Percentiles rank a stretch among this genome's conserved stretches.
phyloP scores from a whole-genome alignment of 2,329 filamentous ascomycete species.

The Alternaria triticina region DNA sequence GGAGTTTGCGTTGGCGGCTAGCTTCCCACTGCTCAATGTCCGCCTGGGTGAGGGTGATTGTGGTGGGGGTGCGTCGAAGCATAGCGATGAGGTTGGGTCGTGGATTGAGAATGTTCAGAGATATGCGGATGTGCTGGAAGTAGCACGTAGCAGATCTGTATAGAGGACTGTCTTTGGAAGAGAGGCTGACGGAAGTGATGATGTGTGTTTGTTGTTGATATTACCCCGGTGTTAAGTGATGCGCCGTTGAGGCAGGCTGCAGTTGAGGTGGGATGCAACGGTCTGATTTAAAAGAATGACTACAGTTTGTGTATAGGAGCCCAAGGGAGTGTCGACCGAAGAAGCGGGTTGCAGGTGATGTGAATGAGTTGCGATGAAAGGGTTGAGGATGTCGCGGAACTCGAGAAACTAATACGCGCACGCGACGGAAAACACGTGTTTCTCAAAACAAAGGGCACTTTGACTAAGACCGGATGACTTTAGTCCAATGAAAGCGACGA shows the following conservation, averaged over 20 bases:
- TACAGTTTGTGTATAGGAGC: background rate
- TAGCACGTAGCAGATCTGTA: no score
- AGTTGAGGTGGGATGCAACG: background rate
- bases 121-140: background rate
- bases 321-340: background rate
- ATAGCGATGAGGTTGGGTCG: slow-evolving; percentile 48
- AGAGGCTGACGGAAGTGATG: background rate
- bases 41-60: slow-evolving; percentile 70
- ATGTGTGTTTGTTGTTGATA: background rate
- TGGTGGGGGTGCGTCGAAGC: slow-evolving; percentile 72
- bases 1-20: slow-evolving; percentile 53
- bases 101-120: background rate
- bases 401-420: background rate
- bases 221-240: background rate
- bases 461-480: background rate
- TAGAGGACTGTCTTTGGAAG: background rate
- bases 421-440: background rate
- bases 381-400: background rate
- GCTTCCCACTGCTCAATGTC: slow-evolving; percentile 76
- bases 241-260: background rate
- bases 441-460: background rate
- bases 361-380: background rate
- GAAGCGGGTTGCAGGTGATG: background rate
- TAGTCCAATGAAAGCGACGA: background rate
- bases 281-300: background rate